A percentile compares a stretch with the other conserved stretches of the same genome.
phyloP scores from a whole-genome alignment of 23 red algal species.

The Cyanidium caldarium region DNA sequence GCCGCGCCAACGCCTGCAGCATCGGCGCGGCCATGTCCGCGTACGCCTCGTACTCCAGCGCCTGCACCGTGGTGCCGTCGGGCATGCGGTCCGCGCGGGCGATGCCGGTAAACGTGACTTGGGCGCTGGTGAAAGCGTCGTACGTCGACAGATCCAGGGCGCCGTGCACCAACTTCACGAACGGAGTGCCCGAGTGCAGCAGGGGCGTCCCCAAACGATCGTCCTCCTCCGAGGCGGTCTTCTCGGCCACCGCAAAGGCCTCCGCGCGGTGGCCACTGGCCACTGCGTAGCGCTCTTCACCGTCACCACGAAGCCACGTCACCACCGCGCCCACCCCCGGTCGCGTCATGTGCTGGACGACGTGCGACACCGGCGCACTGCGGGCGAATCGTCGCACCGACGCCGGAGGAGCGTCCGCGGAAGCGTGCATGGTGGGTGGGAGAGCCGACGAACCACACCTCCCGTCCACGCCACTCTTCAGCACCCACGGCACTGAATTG shows the following conservation, averaged over 20 bases:
- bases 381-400: too few relatives aligned
- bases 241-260: not conserved
- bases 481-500: too few relatives aligned
- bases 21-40: not conserved
- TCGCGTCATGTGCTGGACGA: not conserved
- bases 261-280: not conserved
- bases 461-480: too few relatives aligned
- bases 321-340: not conserved
- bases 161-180: not conserved
- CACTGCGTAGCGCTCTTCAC: not conserved
- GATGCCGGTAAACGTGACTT: not conserved
- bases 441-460: too few relatives aligned
- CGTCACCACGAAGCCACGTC: not conserved
- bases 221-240: not conserved
- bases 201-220: not conserved
- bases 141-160: not conserved
- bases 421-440: too few relatives aligned
- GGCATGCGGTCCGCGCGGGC: not conserved
- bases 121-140: not conserved
- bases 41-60: not conserved
- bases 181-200: not conserved
- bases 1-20: not conserved
- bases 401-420: too few relatives aligned
- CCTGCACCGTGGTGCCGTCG: not conserved
- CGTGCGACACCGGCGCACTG: too few relatives aligned